Evolutionary conservation across 495 filamentous ascomycete genomes (phyloP), one percentile per base, ranked within the genome.

Genomic region (Neurospora discreta): DNA sequence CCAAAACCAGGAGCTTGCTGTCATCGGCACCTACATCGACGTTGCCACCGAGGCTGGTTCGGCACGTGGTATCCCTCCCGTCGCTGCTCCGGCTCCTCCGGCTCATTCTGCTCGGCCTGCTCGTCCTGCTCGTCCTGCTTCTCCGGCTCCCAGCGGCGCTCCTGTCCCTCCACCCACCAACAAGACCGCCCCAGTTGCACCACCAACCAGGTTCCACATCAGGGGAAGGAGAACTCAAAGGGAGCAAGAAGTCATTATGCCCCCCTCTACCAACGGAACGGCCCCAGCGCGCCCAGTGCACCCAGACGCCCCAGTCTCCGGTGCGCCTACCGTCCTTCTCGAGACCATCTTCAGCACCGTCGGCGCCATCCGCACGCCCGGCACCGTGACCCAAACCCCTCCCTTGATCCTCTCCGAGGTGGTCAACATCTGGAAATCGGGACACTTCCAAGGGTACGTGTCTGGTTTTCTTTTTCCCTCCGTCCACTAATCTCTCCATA

Each of bases 21-120:
- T 91, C 74, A 77, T 92, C 30, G 87, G 84, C 68, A 81, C 89
- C 69, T 83, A 89, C 74, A 87, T 92, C 80, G 82, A 89, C 70
- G 80, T 92, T 67, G 83, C 81, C 68, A 82, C 82, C 40, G 74
- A 74, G 52, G 79, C 78, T 30, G 72, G 74, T 65, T 65, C 76
- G 38, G 52, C 65, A 15, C 46, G 52, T 43, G 77, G 77, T 18
- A 69, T 74, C 38, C 33, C 58, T 20, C 39, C 41, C 23, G 26
- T 68, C 20, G 36, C 52, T 39, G 44, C 71, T 69, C 70, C 60
- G 18, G 71, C 71, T 69, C 60, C 52, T 30, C 40, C 69, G 0
- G 40, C 33, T 33, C 33, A 33, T 33, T 5, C 33, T 2, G 33
- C 33, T 33, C 33, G 52, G 16, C 39, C 69, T 0, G 40, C 33